A percentile compares a stretch with the other conserved stretches of the same genome.
phyloP scores from a whole-genome alignment of 2,329 filamentous ascomycete species.

The Hypoxylon sp. region DNA sequence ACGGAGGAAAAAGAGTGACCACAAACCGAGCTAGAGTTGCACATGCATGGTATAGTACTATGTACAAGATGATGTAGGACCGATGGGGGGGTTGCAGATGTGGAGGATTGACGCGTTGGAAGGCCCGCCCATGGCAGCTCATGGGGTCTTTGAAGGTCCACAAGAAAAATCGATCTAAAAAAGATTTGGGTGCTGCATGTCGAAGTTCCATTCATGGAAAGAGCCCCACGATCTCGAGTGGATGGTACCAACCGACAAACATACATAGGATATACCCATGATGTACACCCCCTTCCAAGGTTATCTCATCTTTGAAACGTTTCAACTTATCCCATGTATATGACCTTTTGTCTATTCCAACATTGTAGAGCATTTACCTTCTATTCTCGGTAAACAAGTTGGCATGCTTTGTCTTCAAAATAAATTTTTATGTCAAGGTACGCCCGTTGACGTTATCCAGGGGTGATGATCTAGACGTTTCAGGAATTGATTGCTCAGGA shows the following conservation, averaged over 20 bases:
- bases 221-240: constrained; percentile 8
- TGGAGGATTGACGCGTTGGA: constrained; percentile 43
- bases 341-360: not conserved
- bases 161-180: constrained; percentile 41
- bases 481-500: constrained; percentile 32
- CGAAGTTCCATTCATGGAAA: constrained; percentile 10
- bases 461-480: constrained; percentile 41
- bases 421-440: constrained; percentile 20
- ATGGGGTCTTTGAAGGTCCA: constrained; percentile 28
- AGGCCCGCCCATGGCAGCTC: constrained; percentile 19
- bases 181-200: constrained; percentile 22
- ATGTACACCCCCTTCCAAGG: not conserved
- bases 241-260: constrained; percentile 7
- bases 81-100: constrained; percentile 22
- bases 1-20: constrained; percentile 29
- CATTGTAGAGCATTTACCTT: constrained; percentile 11
- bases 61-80: constrained; percentile 23
- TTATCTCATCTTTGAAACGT: constrained; percentile 8
- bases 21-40: constrained; percentile 19
- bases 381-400: constrained; percentile 16
- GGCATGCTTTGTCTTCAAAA: constrained; percentile 9
- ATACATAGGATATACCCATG: not conserved
- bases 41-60: constrained; percentile 19
- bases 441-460: constrained; percentile 37
- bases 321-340: constrained; percentile 18